phyloP scores from a whole-genome alignment of 306 rosid genomes.

The Casuarina glauca region DNA sequence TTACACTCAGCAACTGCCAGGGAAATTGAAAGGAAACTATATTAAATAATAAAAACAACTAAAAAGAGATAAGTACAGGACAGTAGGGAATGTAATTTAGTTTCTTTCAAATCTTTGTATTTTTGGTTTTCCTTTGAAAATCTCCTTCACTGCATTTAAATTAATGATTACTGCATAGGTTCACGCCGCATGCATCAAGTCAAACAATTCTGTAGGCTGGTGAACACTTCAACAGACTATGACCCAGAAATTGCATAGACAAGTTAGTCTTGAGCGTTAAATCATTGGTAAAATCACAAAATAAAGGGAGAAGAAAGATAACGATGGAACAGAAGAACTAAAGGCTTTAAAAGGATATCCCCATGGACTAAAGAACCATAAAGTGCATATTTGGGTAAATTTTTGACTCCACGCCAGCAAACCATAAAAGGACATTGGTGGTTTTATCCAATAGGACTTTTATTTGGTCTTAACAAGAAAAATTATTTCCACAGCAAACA shows the following conservation, averaged over 20 bases:
- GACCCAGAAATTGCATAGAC: background rate
- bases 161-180: background rate
- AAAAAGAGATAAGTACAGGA: background rate
- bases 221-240: background rate
- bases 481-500: background rate
- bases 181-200: background rate
- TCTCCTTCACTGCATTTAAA: background rate
- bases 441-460: background rate
- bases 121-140: background rate
- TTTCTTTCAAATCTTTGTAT: background rate
- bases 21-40: constrained; percentile 10
- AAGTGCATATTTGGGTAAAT: background rate
- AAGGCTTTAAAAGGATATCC: background rate
- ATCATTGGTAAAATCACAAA: background rate
- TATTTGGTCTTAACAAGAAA: background rate
- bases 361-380: background rate
- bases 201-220: background rate
- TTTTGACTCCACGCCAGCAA: background rate
- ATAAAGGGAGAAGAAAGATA: background rate
- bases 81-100: background rate
- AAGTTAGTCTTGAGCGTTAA: background rate
- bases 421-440: background rate
- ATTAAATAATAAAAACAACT: constrained; percentile 6
- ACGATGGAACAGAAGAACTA: background rate
- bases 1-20: constrained; percentile 76